Conservation (phyloP, 2,329 filamentous ascomycete genomes). For the Tolypocladium cylindrosporum region DNA sequence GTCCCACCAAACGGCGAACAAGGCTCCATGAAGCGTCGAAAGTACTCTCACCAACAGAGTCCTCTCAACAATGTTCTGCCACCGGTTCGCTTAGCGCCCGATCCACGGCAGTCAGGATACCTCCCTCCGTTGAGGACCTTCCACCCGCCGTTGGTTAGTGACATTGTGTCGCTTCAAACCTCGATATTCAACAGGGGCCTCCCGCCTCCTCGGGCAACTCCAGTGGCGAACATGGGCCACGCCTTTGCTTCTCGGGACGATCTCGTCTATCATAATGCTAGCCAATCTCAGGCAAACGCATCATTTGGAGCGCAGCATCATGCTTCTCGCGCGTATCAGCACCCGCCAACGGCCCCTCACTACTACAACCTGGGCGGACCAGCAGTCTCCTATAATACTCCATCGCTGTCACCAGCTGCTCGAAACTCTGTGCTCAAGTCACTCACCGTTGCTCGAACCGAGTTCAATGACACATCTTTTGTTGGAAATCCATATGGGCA, state of each 20-base stretch:
- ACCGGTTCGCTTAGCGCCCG: not conserved
- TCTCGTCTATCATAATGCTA: no score
- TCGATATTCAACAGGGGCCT: not conserved
- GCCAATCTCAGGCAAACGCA: not conserved
- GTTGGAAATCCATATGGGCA: not conserved
- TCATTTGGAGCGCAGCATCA: not conserved
- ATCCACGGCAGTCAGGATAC: not conserved
- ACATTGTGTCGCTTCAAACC: not conserved
- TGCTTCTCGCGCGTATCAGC: not conserved
- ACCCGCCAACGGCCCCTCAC: not conserved
- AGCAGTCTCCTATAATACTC: not conserved
- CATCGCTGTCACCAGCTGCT: not conserved
- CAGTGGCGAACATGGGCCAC: not conserved
- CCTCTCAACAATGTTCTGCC: not conserved
- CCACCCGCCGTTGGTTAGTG: not conserved
- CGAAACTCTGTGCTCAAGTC: not conserved
- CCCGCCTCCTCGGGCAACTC: not conserved
- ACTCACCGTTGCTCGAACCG: not conserved
- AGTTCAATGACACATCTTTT: not conserved
- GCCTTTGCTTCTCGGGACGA: not conserved
- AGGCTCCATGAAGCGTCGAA: not conserved
- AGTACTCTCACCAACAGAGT: not conserved
- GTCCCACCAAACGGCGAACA: not conserved
- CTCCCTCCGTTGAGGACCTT: conserved; percentile 1
- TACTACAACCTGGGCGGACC: not conserved